A percentile compares a stretch with the other conserved stretches of the same genome.
Evolutionary conservation across 2,329 filamentous ascomycete species (phyloP).

Genomic region (Cladophialophora carrionii): DNA sequence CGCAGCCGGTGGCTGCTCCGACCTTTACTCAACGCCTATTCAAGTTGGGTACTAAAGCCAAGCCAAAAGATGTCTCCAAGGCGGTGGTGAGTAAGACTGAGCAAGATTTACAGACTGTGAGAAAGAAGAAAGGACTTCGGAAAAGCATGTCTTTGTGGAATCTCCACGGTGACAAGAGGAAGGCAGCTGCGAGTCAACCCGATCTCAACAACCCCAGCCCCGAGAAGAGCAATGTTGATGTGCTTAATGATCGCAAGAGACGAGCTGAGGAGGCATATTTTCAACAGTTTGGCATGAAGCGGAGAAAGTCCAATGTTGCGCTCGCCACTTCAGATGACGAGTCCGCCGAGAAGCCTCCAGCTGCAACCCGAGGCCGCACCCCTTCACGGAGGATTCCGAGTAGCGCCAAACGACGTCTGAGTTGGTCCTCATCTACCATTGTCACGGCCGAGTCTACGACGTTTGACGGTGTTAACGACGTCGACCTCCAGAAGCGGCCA

Average conservation of each 20-base stretch:
- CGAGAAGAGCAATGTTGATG: constrained; percentile 22
- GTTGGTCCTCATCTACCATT: constrained; percentile 14
- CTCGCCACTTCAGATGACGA: constrained; percentile 12
- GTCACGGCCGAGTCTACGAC: constrained; percentile 15
- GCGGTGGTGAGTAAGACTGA: constrained; percentile 11
- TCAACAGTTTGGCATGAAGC: constrained; percentile 38
- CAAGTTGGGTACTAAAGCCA: constrained; percentile 33
- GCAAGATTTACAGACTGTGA: constrained; percentile 18
- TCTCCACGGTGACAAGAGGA: constrained; percentile 30
- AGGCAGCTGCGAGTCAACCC: constrained; percentile 7
- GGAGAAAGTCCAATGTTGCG: constrained; percentile 31
- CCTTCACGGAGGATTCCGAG: not conserved
- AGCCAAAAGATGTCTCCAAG: constrained; percentile 18
- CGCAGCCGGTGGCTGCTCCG: constrained; percentile 29
- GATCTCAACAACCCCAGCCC: not conserved
- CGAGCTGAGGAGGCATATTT: constrained; percentile 38
- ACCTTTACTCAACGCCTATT: constrained; percentile 33
- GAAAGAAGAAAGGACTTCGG: constrained; percentile 34
- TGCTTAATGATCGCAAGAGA: constrained; percentile 38
- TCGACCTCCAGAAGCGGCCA: constrained; percentile 36
- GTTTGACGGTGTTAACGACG: constrained; percentile 22
- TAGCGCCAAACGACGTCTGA: constrained; percentile 2
- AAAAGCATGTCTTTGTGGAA: constrained; percentile 39
- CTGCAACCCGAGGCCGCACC: constrained; percentile 2
- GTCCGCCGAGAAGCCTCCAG: not conserved